Conservation (phyloP, 352 stramenopile genomes). For the Elongisporangium senticosum region DNA sequence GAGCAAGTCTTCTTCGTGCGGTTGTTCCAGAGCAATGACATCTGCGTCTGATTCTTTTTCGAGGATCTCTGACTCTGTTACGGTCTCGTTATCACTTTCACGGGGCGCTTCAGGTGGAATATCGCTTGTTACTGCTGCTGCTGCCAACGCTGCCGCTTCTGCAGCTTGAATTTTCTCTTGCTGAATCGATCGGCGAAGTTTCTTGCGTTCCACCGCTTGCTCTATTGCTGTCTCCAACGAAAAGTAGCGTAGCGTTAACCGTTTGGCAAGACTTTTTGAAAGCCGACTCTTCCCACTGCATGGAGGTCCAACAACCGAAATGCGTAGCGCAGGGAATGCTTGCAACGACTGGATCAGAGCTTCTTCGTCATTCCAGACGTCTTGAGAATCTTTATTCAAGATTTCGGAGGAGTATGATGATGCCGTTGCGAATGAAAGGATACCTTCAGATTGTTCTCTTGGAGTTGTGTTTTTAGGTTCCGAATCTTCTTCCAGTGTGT, state of each 20-base stretch:
- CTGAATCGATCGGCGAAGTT: neutral
- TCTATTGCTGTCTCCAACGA: constrained; percentile 36
- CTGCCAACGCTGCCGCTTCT: neutral
- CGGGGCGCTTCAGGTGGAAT: neutral
- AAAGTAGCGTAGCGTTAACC: constrained; percentile 42
- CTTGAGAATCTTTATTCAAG: constrained; percentile 19
- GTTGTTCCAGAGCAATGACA: neutral
- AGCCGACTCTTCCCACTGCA: constrained; percentile 52
- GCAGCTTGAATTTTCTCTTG: neutral
- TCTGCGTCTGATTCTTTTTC: neutral
- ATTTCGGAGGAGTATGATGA: constrained; percentile 1
- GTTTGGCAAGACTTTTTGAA: constrained; percentile 31
- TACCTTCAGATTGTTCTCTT: neutral
- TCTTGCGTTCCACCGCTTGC: constrained; percentile 26
- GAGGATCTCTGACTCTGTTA: constrained; percentile 2
- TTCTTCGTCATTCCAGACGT: constrained; percentile 39
- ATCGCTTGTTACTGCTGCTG: neutral
- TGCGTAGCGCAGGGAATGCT: constrained; percentile 33
- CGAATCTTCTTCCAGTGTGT: neutral
- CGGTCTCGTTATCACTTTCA: constrained; percentile 12
- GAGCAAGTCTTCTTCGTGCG: constrained; percentile 17
- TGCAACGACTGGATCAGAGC: constrained; percentile 29
- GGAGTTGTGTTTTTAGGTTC: neutral
- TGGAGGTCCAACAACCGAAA: constrained; percentile 56
- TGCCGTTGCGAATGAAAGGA: neutral